phyloP scores from a whole-genome alignment of 164 flowering plant genomes.

The Umbellularia californica region DNA sequence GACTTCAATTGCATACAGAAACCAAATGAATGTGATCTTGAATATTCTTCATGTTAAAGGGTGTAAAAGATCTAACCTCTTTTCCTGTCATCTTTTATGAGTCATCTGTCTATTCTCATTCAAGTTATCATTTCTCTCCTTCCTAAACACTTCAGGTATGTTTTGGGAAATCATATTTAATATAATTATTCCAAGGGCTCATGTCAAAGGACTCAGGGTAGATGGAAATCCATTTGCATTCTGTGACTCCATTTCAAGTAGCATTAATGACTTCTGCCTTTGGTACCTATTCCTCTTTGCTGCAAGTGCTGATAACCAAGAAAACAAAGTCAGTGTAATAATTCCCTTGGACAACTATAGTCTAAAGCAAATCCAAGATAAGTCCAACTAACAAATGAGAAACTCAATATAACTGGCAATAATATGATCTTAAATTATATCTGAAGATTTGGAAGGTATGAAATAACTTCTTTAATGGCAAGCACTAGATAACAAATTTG shows the following conservation, averaged over 20 bases:
- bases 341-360: neutral
- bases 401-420: neutral
- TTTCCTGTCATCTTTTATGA: neutral
- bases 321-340: neutral
- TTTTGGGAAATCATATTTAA: neutral
- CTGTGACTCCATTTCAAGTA: conserved; percentile 91
- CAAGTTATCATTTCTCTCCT: neutral
- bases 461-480: neutral
- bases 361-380: neutral
- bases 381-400: neutral
- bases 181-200: neutral
- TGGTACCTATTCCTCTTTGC: conserved; percentile 93
- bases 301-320: conserved; percentile 58
- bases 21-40: conserved; percentile 1
- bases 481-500: neutral
- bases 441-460: neutral
- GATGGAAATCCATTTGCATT: conserved; percentile 73
- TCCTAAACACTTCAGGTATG: neutral
- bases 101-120: neutral
- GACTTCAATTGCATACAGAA: conserved; percentile 1
- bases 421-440: too few species aligned
- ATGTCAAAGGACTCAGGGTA: conserved; percentile 34
- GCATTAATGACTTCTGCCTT: conserved; percentile 92
- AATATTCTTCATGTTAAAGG: neutral
- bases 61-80: neutral